phyloP scores from a whole-genome alignment of 2,329 filamentous ascomycete species.

The Whalleya microplaca region DNA sequence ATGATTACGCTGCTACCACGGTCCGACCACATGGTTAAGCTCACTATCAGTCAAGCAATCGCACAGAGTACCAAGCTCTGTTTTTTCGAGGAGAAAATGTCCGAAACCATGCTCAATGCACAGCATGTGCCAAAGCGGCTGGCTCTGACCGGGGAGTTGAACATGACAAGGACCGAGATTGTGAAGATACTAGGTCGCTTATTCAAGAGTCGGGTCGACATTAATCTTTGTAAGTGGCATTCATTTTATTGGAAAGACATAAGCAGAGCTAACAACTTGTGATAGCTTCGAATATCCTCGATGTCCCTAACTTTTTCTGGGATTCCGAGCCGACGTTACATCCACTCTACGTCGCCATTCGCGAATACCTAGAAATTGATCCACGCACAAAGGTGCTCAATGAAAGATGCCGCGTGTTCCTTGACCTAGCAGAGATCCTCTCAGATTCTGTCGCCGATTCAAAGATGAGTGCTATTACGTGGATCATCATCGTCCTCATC shows the following conservation, averaged over 20 bases:
- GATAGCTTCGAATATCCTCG: slow-evolving; percentile 88
- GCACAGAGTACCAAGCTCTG: slow-evolving; percentile 96
- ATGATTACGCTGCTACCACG: slow-evolving; percentile 96
- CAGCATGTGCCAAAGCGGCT: slow-evolving; percentile 90
- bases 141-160: slow-evolving; percentile 85
- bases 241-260: too few relatives aligned
- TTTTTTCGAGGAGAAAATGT: slow-evolving; percentile 96
- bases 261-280: slow-evolving; percentile 25
- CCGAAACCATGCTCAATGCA: slow-evolving; percentile 87
- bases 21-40: slow-evolving; percentile 96
- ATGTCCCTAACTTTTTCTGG: slow-evolving; percentile 98
- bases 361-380: slow-evolving; percentile 97
- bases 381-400: slow-evolving; percentile 95
- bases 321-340: slow-evolving; percentile 94
- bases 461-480: slow-evolving; percentile 95
- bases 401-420: slow-evolving; percentile 93
- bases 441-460: slow-evolving; percentile 90
- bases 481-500: slow-evolving; percentile 97
- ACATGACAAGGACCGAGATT: slow-evolving; percentile 90
- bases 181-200: slow-evolving; percentile 87
- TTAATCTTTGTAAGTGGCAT: slow-evolving; percentile 83
- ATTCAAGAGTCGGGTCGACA: slow-evolving; percentile 93
- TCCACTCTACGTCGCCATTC: slow-evolving; percentile 90
- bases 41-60: slow-evolving; percentile 96
- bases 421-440: slow-evolving; percentile 93